Conservation (phyloP, 2,329 filamentous ascomycete species). For the Fusarium acutatum region DNA sequence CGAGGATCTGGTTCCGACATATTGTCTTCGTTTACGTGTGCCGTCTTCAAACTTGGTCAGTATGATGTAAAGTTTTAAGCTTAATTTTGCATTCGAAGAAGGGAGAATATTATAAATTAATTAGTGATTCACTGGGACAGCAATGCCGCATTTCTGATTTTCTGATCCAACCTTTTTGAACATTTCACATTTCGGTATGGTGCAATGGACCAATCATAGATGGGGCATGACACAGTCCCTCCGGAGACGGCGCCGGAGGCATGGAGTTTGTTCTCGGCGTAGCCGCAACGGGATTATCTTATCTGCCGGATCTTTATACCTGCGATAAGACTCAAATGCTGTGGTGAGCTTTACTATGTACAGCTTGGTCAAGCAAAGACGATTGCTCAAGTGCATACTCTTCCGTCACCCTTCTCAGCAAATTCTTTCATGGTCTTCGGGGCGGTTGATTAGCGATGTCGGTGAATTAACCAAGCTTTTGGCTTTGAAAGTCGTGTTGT, state of each 20-base stretch:
- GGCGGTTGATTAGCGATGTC: background rate
- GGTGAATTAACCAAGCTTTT: background rate
- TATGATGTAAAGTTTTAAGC: background rate
- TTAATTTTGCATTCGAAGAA: background rate
- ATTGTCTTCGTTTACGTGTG: background rate
- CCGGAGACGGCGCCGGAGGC: background rate
- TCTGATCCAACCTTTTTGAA: background rate
- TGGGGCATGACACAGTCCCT: constrained; percentile 36
- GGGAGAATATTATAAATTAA: background rate
- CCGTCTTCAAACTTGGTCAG: background rate
- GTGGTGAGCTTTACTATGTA: background rate
- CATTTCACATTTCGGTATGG: background rate
- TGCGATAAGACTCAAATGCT: background rate
- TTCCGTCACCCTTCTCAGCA: background rate
- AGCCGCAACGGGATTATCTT: background rate
- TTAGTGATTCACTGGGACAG: background rate
- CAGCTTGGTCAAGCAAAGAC: background rate
- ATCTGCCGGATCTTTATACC: background rate
- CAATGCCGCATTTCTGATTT: background rate
- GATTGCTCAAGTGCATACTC: background rate
- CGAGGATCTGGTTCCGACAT: background rate
- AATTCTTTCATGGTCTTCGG: too few species aligned
- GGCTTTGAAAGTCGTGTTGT: background rate
- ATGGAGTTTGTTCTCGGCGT: background rate
- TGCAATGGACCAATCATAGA: constrained; percentile 24